These are phyloP conservation scores for Trichoderma koningii DNA, from an alignment of 2,329 filamentous ascomycete genomes.

Conservation along the genomic window DNA sequence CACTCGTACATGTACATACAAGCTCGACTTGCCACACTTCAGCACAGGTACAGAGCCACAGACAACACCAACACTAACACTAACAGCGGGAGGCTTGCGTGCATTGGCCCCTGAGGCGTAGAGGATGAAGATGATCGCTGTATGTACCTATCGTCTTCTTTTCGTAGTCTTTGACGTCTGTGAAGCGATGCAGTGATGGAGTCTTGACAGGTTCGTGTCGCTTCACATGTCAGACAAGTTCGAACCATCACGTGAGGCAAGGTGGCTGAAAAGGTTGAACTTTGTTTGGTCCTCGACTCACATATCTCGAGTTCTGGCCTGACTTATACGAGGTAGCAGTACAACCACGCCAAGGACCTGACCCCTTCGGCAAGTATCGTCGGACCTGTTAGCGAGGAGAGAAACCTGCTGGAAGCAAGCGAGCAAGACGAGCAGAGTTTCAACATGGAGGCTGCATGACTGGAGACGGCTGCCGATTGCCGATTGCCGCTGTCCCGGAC, in stretches of 20 bases:
- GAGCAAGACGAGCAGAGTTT: background rate
- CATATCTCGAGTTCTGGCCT: too few species aligned
- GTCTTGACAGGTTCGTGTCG: too few species aligned
- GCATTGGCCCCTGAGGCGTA: constrained; percentile 4
- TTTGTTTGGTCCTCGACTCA: too few species aligned
- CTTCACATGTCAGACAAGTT: too few species aligned
- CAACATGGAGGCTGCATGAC: background rate
- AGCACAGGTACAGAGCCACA: background rate
- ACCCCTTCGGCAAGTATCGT: background rate
- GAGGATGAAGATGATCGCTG: background rate
- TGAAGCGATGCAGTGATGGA: too few species aligned
- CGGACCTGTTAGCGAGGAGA: background rate
- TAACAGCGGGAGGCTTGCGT: background rate
- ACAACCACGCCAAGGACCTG: background rate
- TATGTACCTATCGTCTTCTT: too few species aligned
- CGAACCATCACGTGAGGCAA: too few species aligned
- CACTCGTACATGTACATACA: background rate
- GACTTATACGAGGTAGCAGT: background rate
- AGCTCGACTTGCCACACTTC: too few species aligned
- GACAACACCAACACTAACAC: background rate
- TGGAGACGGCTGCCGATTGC: background rate
- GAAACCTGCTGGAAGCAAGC: background rate
- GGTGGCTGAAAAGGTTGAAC: too few species aligned
- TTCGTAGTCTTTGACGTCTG: too few species aligned
- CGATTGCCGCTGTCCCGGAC: constrained; percentile 3